These are phyloP conservation scores for Penicillium diatomitis DNA, from an alignment of 495 filamentous ascomycete species.

Conservation along the genomic window DNA sequence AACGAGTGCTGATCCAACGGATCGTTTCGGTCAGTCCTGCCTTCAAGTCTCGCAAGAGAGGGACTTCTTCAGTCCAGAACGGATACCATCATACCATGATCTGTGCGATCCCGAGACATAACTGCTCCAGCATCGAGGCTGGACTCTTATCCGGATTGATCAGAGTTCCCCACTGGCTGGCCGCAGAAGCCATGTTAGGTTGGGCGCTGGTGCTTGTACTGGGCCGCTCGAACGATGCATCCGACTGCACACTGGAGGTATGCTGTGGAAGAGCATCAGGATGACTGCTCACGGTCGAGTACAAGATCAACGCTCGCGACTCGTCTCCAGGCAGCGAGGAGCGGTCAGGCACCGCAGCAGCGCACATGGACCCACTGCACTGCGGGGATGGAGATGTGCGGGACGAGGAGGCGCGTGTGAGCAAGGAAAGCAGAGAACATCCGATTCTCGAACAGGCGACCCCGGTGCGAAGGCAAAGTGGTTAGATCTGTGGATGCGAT, in stretches of 20 bases:
- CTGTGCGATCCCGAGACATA: constrained; percentile 69
- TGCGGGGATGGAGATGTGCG: constrained; percentile 7
- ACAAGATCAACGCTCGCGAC: constrained; percentile 2
- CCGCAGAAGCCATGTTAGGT: constrained; percentile 25
- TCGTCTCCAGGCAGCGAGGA: constrained; percentile 16
- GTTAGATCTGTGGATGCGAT: too few species aligned
- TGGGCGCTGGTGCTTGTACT: constrained; percentile 2
- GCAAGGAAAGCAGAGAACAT: too few species aligned
- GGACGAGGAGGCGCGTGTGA: not conserved
- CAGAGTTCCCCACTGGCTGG: constrained; percentile 69
- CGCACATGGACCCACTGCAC: constrained; percentile 29
- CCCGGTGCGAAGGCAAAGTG: too few species aligned
- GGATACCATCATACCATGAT: constrained; percentile 54
- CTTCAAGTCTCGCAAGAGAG: not conserved
- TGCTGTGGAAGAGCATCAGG: constrained; percentile 7
- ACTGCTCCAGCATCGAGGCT: constrained; percentile 62
- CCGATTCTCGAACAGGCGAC: too few species aligned
- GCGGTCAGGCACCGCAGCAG: constrained; percentile 30
- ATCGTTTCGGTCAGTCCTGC: not conserved
- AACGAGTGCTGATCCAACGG: constrained; percentile 37
- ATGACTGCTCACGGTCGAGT: constrained; percentile 1
- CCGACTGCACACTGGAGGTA: not conserved
- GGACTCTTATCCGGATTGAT: constrained; percentile 74
- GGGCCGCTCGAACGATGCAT: constrained; percentile 2
- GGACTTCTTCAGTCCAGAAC: not conserved